phyloP scores from a whole-genome alignment of 257 asterid species.

The Gentiana dahurica region DNA sequence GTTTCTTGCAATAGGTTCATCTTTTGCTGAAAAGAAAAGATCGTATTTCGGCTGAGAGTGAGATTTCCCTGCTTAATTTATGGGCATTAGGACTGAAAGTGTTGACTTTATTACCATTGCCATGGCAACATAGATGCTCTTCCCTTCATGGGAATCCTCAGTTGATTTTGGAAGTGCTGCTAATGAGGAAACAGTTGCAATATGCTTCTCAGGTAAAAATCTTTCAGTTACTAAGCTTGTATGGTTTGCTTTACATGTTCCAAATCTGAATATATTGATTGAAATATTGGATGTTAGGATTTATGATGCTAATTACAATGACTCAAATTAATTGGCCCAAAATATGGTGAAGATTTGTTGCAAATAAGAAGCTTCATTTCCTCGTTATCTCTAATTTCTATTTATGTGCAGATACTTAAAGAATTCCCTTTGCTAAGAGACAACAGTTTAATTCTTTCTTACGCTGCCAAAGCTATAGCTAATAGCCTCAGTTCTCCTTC shows the following conservation, averaged over 20 bases:
- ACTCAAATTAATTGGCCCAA: no score
- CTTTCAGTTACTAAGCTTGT: background rate
- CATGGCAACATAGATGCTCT: slow-evolving; percentile 98
- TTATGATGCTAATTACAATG: no score
- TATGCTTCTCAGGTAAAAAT: slow-evolving; percentile 83
- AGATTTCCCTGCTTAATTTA: slow-evolving; percentile 80
- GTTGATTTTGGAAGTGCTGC: slow-evolving; percentile 84
- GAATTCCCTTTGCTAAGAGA: slow-evolving; percentile 87
- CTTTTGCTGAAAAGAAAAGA: slow-evolving; percentile 91
- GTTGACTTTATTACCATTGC: slow-evolving; percentile 83
- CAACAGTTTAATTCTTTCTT: slow-evolving; percentile 56
- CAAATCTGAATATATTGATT: no score
- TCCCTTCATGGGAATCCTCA: slow-evolving; percentile 95
- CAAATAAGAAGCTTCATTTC: background rate
- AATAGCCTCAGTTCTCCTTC: slow-evolving; percentile 68
- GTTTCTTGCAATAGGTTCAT: slow-evolving; percentile 66
- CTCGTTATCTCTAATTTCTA: slow-evolving; percentile 9
- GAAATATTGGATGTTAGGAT: no score
- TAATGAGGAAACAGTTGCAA: slow-evolving; percentile 96
- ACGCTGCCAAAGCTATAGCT: slow-evolving; percentile 90
- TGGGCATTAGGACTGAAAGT: slow-evolving; percentile 99
- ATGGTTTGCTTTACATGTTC: slow-evolving; percentile 2
- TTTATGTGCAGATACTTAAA: slow-evolving; percentile 60
- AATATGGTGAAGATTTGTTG: no score
- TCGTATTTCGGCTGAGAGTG: slow-evolving; percentile 75